phyloP scores from a whole-genome alignment of 169 alveolate genomes.

The Toxoplasma gondii region DNA sequence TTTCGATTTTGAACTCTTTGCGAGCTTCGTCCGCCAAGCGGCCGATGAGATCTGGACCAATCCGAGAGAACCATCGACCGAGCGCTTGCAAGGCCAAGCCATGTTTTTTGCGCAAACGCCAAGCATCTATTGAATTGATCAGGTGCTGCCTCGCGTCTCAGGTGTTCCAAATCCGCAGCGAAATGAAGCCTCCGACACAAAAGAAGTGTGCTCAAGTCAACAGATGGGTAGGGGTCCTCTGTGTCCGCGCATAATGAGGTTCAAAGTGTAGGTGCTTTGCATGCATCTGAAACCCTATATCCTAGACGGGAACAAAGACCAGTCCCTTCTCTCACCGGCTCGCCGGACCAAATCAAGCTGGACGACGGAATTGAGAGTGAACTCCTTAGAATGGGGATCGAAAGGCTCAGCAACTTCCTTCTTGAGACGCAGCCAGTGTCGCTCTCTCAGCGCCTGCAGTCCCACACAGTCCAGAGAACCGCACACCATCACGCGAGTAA shows the following conservation, averaged over 20 bases:
- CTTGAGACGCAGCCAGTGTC: constrained; percentile 74
- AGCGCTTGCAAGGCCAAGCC: neutral
- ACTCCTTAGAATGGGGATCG: constrained; percentile 64
- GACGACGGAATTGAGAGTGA: constrained; percentile 64
- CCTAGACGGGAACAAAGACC: too few species aligned
- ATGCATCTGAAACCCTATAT: too few species aligned
- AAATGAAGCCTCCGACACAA: too few species aligned
- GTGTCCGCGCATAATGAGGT: too few species aligned
- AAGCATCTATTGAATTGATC: neutral
- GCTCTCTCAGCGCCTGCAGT: constrained; percentile 71
- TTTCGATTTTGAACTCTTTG: constrained; percentile 77
- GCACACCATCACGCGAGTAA: neutral
- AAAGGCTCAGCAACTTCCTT: constrained; percentile 71
- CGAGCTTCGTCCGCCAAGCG: constrained; percentile 76
- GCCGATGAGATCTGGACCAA: constrained; percentile 53
- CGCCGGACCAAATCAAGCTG: constrained; percentile 62
- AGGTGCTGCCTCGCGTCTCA: too few species aligned
- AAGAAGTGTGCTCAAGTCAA: too few species aligned
- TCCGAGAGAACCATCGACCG: neutral
- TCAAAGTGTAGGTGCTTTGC: too few species aligned
- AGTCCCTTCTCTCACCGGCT: constrained; percentile 15
- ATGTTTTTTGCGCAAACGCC: neutral
- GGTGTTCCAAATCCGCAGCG: too few species aligned
- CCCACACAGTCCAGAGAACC: neutral
- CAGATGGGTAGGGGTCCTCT: too few species aligned